Conservation (phyloP, 176 grass and related monocot species). For the Juncus effusus region DNA sequence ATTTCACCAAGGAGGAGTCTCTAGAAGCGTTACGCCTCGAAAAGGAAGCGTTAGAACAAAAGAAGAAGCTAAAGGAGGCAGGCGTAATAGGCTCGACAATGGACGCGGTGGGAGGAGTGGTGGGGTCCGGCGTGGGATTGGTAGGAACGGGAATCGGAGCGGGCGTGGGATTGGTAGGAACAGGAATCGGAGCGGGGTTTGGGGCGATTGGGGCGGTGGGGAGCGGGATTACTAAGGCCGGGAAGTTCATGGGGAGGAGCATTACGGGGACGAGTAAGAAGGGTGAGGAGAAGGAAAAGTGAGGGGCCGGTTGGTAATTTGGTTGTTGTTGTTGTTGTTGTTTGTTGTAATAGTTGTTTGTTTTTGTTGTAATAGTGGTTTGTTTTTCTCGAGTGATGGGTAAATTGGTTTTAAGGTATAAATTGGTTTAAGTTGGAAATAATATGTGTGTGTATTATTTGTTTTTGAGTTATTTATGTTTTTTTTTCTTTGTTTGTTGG, state of each 20-base stretch:
- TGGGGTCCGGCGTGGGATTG: slow-evolving; percentile 75
- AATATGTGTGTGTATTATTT: too few species aligned
- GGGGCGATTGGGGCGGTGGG: slow-evolving; percentile 68
- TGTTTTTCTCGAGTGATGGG: too few species aligned
- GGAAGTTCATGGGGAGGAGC: slow-evolving; percentile 80
- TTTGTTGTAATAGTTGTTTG: slow-evolving; percentile 3
- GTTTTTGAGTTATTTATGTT: too few species aligned
- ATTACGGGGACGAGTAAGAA: slow-evolving; percentile 67
- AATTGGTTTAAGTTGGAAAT: too few species aligned
- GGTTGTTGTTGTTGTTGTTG: neutral
- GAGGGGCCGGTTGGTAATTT: slow-evolving; percentile 10
- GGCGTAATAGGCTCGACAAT: slow-evolving; percentile 90
- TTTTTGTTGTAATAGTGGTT: too few species aligned
- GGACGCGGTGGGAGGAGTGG: slow-evolving; percentile 85
- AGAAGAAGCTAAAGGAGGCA: slow-evolving; percentile 69
- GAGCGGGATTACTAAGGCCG: slow-evolving; percentile 74
- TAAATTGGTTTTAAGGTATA: too few species aligned
- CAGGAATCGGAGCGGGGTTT: slow-evolving; percentile 49
- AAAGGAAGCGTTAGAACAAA: slow-evolving; percentile 72
- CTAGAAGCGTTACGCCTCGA: slow-evolving; percentile 56
- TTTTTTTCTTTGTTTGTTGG: too few species aligned
- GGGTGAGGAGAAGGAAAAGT: slow-evolving; percentile 36
- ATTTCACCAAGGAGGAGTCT: slow-evolving; percentile 80
- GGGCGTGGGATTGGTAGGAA: slow-evolving; percentile 49
- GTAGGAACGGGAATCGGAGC: slow-evolving; percentile 62